Conservation (phyloP, 2,329 filamentous ascomycete genomes). For the Botryotinia convoluta region DNA sequence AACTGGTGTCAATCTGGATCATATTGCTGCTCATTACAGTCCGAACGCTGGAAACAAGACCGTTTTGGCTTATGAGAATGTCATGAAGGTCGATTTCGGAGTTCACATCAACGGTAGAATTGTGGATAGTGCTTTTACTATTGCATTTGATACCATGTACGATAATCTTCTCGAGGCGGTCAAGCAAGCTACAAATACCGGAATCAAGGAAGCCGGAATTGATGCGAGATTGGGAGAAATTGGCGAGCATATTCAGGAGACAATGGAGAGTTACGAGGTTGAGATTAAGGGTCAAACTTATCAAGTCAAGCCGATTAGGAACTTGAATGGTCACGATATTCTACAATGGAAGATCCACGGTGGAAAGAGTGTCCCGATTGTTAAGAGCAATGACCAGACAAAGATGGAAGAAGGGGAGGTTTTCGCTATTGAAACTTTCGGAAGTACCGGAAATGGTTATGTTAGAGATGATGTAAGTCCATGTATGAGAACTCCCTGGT, state of each 20-base stretch:
- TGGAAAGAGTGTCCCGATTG: slow-evolving; percentile 89
- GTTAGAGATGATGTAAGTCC: slow-evolving; percentile 74
- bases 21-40: slow-evolving; percentile 83
- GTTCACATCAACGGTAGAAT: slow-evolving; percentile 70
- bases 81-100: slow-evolving; percentile 73
- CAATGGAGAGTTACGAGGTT: slow-evolving; percentile 61
- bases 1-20: slow-evolving; percentile 77
- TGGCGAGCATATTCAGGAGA: slow-evolving; percentile 57
- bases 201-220: slow-evolving; percentile 86
- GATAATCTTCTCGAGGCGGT: slow-evolving; percentile 65
- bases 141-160: slow-evolving; percentile 66
- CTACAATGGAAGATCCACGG: slow-evolving; percentile 87
- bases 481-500: background rate
- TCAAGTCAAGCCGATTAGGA: slow-evolving; percentile 55
- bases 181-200: slow-evolving; percentile 68
- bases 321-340: slow-evolving; percentile 74
- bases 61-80: slow-evolving; percentile 61
- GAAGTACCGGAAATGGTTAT: slow-evolving; percentile 85
- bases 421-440: slow-evolving; percentile 95
- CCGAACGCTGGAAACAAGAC: slow-evolving; percentile 85
- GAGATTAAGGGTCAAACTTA: slow-evolving; percentile 51
- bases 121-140: slow-evolving; percentile 69
- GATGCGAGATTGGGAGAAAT: slow-evolving; percentile 77
- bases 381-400: slow-evolving; percentile 81
- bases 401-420: slow-evolving; percentile 98